Evolutionary conservation across 108 stramenopile genomes (phyloP).

Genomic region (Ochromonas danica): DNA sequence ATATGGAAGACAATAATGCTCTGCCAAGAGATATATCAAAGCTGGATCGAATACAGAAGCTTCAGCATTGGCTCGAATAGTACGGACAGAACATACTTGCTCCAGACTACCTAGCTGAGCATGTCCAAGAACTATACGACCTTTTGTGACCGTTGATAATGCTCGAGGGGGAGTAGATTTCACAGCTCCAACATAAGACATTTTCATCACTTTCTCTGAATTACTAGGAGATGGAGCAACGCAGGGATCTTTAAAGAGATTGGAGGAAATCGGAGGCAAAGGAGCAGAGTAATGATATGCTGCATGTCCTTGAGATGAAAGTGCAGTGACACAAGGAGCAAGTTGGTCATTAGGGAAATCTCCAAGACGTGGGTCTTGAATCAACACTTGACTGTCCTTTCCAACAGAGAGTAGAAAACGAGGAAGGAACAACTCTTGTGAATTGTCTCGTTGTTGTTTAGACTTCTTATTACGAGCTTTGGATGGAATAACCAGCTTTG

Average conservation of each 20-base stretch:
- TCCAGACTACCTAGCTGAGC: too few species aligned
- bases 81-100: too few species aligned
- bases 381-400: neutral
- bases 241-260: neutral
- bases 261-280: neutral
- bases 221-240: too few species aligned
- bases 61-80: too few species aligned
- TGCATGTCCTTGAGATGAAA: neutral
- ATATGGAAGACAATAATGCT: neutral
- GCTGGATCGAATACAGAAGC: neutral
- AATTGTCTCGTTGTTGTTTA: neutral
- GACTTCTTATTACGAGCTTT: too few species aligned
- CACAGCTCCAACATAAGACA: too few species aligned
- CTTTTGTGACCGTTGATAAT: too few species aligned
- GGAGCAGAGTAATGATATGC: neutral
- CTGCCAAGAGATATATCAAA: neutral
- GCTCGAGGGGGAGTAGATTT: too few species aligned
- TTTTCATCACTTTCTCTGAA: too few species aligned
- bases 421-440: too few species aligned
- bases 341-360: neutral
- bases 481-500: neutral
- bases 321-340: neutral
- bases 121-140: too few species aligned
- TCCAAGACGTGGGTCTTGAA: neutral
- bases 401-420: neutral